Evolutionary conservation across 2,329 filamentous ascomycete genomes (phyloP), one percentile per base, ranked within the genome.

Genomic region (Fusarium solani-melongenae): DNA sequence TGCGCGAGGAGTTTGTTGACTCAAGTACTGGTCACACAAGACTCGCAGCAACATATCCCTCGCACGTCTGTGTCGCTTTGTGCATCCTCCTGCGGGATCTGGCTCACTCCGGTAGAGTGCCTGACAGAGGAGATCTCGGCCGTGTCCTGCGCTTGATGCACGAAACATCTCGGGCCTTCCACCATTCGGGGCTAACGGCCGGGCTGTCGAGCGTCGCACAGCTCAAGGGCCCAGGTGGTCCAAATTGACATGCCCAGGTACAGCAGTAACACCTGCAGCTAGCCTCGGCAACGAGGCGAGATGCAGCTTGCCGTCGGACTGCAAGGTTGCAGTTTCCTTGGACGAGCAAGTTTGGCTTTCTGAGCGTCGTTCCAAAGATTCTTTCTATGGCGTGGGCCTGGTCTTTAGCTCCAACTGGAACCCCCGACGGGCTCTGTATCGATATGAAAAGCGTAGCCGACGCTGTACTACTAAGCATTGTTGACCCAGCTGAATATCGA

Each of bases 211-310:
- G 61, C 44, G 60, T 68, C 62, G 31, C 69, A 70, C 66, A 7
- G 6, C 24, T 15, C 20, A 61, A 36, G 29, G 49, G 46, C 53
- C 60, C 56, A 62, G 36, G 62, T 36, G 33, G 22, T 12, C 55
- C 67, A 39, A 67, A 64, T 36, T 61, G 31, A 59, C 39, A 67
- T 58, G 24, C n/a, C 31, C 46, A 59, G 36, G 62, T 64, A 58
- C 41, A 56, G 55, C 24, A 29, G 65, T 69, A 65, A 36, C 63
- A 66, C 38, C 34, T 77, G 74, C 74, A 70, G 29, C 62, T 44
- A 72, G 69, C 76, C 73, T 76, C 66, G 51, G 63, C 57, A 69
- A 57, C 64, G 67, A 72, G 70, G 66, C 65, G 64, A 77, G 65
- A 75, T 74, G 65, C 38, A 70, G 66, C 65, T 64, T 69, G 55